Conservation (phyloP, 2,329 filamentous ascomycete genomes). For the Ophiocordyceps unilateralis region DNA sequence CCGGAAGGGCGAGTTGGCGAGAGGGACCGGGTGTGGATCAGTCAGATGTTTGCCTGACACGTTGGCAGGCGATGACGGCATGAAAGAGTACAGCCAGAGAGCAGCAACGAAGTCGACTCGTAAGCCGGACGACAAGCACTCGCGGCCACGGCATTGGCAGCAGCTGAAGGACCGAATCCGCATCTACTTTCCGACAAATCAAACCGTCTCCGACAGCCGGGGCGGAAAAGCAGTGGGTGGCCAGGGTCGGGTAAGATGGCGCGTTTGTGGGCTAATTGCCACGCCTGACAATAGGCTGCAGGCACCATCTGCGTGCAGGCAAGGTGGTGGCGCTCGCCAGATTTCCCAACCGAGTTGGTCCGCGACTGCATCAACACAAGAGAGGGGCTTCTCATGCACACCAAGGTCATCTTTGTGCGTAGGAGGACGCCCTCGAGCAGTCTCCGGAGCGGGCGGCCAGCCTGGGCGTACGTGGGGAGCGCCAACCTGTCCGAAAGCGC, state of each 20-base stretch:
- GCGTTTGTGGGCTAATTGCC: constrained; percentile 6
- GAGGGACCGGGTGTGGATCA: no score
- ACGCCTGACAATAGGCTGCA: constrained; percentile 40
- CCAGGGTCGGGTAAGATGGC: neutral
- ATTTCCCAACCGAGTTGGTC: constrained; percentile 56
- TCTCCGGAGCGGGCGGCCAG: constrained; percentile 9
- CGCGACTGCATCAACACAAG: constrained; percentile 61
- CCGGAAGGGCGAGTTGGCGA: neutral
- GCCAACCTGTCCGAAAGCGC: constrained; percentile 88
- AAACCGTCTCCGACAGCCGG: constrained; percentile 49
- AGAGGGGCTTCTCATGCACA: constrained; percentile 66
- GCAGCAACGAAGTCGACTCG: constrained; percentile 6
- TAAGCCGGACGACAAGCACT: constrained; percentile 8
- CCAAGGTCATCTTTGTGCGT: constrained; percentile 50
- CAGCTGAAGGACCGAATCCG: constrained; percentile 35
- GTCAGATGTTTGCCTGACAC: neutral
- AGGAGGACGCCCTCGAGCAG: no score
- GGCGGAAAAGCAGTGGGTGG: constrained; percentile 36
- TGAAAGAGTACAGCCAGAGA: constrained; percentile 27
- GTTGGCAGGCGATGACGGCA: constrained; percentile 18
- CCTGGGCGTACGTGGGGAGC: constrained; percentile 78
- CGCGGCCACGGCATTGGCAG: constrained; percentile 5
- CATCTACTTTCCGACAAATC: constrained; percentile 64
- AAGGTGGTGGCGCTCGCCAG: constrained; percentile 51
- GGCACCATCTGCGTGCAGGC: constrained; percentile 70